Conservation (phyloP, 2,329 filamentous ascomycete species). For the Monilinia vaccinii-corymbosi region DNA sequence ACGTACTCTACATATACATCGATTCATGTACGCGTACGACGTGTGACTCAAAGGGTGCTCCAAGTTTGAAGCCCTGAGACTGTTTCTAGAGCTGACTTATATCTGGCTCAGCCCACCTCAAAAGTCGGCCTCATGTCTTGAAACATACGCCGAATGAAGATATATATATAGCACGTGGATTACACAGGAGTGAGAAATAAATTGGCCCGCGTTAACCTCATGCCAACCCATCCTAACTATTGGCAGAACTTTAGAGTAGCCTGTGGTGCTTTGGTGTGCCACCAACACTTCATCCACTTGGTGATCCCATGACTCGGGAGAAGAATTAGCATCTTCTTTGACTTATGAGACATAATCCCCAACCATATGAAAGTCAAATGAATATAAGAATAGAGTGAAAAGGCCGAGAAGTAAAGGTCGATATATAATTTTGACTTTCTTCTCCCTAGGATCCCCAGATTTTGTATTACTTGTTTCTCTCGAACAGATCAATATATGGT, state of each 20-base stretch:
- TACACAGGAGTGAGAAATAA: not conserved
- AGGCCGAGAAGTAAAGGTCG: not conserved
- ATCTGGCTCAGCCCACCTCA: not conserved
- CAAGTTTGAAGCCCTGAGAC: not conserved
- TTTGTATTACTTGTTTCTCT: not conserved
- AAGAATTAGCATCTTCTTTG: not conserved
- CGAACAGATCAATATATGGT: constrained; percentile 1
- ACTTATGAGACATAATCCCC: not conserved
- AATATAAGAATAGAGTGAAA: not conserved
- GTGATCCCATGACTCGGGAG: not conserved
- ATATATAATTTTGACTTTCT: not conserved
- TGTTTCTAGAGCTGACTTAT: not conserved
- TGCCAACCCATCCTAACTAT: not conserved
- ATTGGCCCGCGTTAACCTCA: not conserved
- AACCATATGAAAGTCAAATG: not conserved
- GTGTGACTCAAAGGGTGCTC: not conserved
- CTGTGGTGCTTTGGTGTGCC: not conserved
- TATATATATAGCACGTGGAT: not conserved
- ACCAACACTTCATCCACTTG: not conserved
- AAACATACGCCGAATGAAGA: not conserved
- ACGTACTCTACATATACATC: too few relatives aligned
- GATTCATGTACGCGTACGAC: too few relatives aligned
- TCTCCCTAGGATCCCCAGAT: not conserved
- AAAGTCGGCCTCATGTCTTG: not conserved
- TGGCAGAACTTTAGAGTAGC: constrained; percentile 1